phyloP scores from a whole-genome alignment of 106 monocot genomes.

The Vanilla planifolia region DNA sequence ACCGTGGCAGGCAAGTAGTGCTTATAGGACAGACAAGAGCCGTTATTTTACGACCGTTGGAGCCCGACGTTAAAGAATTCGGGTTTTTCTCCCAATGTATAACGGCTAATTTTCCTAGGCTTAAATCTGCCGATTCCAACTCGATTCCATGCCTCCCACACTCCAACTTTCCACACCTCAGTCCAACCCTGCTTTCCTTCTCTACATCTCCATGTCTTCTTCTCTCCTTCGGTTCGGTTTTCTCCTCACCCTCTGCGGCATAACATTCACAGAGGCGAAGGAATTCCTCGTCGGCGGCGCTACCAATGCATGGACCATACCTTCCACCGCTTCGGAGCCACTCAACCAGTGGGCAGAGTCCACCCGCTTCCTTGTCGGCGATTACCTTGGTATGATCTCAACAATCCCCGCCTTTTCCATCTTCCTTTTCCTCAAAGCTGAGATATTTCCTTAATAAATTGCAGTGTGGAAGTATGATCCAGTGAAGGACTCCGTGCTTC shows the following conservation, averaged over 20 bases:
- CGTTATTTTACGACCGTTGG: no score
- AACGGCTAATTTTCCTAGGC: slow-evolving; percentile 24
- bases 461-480: slow-evolving; percentile 65
- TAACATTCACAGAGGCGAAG: slow-evolving; percentile 22
- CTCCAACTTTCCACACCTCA: neutral
- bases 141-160: neutral
- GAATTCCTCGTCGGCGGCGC: slow-evolving; percentile 66
- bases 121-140: neutral
- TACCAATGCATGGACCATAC: slow-evolving; percentile 39
- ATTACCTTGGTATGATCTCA: slow-evolving; percentile 56
- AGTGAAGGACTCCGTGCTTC: slow-evolving; percentile 60
- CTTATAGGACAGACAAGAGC: no score
- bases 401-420: neutral
- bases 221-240: slow-evolving; percentile 12
- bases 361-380: slow-evolving; percentile 72
- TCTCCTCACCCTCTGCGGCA: slow-evolving; percentile 12
- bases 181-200: neutral
- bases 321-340: slow-evolving; percentile 27
- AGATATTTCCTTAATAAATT: neutral
- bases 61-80: no score
- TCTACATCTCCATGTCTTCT: slow-evolving; percentile 6
- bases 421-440: neutral
- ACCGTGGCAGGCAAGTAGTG: no score
- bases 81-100: no score
- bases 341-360: slow-evolving; percentile 78